A percentile compares a stretch with the other conserved stretches of the same genome.
These are phyloP conservation scores for Saturnispora besseyi DNA, from an alignment of 805 yeast species.

Conservation along the genomic window DNA sequence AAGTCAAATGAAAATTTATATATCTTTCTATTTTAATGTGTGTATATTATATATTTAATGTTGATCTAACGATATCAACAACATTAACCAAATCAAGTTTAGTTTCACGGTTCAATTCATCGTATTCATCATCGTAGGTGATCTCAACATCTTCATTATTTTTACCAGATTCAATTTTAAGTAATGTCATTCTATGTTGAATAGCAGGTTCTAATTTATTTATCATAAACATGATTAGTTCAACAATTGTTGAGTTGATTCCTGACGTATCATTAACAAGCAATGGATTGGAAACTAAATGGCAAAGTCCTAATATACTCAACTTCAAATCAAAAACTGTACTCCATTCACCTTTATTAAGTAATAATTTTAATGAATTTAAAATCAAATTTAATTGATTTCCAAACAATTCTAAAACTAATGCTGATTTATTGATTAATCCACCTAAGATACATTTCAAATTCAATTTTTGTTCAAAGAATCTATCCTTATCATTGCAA, in stretches of 20 bases:
- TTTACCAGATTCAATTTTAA: slow-evolving; percentile 26
- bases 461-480: slow-evolving; percentile 9
- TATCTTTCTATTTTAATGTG: slow-evolving; percentile 2
- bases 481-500: slow-evolving; percentile 11
- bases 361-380: slow-evolving; percentile 2
- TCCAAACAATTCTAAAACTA: slow-evolving; percentile 7
- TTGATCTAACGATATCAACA: slow-evolving; percentile 24
- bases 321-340: slow-evolving; percentile 50
- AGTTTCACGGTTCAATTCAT: slow-evolving; percentile 26
- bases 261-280: not conserved
- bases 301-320: slow-evolving; percentile 38
- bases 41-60: slow-evolving; percentile 14
- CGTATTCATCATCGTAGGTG: slow-evolving; percentile 21
- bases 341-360: slow-evolving; percentile 13
- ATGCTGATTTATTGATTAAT: slow-evolving; percentile 3
- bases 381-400: slow-evolving; percentile 6
- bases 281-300: slow-evolving; percentile 24
- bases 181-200: slow-evolving; percentile 36
- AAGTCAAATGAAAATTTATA: not conserved
- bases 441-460: slow-evolving; percentile 10
- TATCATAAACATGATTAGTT: slow-evolving; percentile 25
- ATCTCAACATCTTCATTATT: slow-evolving; percentile 17
- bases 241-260: slow-evolving; percentile 26
- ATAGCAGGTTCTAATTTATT: slow-evolving; percentile 35
- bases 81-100: slow-evolving; percentile 27